A percentile compares a stretch with the other conserved stretches of the same genome.
phyloP scores from a whole-genome alignment of 176 grass and related monocot genomes.

The Triticum monococcum region DNA sequence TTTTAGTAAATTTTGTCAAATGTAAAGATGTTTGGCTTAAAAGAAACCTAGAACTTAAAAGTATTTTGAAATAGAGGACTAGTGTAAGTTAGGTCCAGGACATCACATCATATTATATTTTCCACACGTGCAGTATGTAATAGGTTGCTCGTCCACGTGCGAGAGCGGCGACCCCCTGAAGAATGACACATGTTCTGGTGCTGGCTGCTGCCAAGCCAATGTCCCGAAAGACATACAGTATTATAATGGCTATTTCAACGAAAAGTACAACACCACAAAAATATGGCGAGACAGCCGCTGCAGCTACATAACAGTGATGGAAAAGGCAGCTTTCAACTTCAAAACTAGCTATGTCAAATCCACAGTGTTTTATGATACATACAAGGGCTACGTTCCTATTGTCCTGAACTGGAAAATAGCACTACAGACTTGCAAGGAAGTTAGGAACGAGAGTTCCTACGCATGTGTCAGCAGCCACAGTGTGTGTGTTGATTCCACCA shows the following conservation, averaged over 20 bases:
- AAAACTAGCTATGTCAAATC: neutral
- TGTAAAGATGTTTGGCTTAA: no score
- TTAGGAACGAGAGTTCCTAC: no score
- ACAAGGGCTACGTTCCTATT: neutral
- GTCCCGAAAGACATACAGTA: neutral
- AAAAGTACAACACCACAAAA: neutral
- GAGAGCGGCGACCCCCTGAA: neutral
- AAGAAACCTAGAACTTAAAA: no score
- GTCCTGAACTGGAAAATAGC: conserved; percentile 22
- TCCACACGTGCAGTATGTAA: neutral
- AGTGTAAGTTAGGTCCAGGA: no score
- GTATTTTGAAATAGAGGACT: no score
- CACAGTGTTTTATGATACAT: neutral
- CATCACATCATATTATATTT: no score
- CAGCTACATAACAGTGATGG: conserved; percentile 19
- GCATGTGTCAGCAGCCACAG: conserved; percentile 24
- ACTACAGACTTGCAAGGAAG: no score
- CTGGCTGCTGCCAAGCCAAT: conserved; percentile 27
- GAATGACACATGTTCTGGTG: conserved; percentile 34
- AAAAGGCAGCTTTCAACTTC: neutral
- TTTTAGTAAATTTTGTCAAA: no score
- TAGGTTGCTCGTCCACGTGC: neutral
- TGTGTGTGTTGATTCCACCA: neutral
- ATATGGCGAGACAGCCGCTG: neutral
- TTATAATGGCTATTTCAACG: neutral